Base-by-base conservation (phyloP, 176 grass and related monocot species). In the Otatea glauca region DNA sequence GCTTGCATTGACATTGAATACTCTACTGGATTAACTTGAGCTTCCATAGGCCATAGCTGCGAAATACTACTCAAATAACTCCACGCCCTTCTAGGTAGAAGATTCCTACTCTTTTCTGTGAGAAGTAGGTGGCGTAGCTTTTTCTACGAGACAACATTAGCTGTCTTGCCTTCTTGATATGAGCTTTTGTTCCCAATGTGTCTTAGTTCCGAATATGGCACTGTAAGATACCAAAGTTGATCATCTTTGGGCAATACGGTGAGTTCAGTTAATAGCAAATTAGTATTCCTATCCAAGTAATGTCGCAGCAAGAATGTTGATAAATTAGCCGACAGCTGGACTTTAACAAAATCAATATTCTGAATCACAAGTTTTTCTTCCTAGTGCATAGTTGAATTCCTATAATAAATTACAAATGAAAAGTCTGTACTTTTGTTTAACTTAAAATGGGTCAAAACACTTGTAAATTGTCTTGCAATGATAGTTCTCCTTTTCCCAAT, bases 301-400 rank as follows among this genome's bases (percentile, higher is more conserved):
- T 65, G 29, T 18, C 7, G 17, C 17, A 48, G 5, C 12, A 25
- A 59, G 10, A 61, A 80, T 68, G 24, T 24, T 59, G 79, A 74
- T 73, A 68, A 76, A 59, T 38, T 72, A 7, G 67, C 29, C 3
- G 14, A 15, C 9, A 65, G 17, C 25, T 83, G 42, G 39, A 74
- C 18, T 23, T 21, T 17, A 70, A 29, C 5, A 53, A 51, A 68
- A 64, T 17, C 1, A 77, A 27, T 35, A 45, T 62, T 34, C 68
- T 24, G 16, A 78, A 39, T 56, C 72, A 73, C 37, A 72, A 43
- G 1, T 70, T 85, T 84, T 80, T 62, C 34, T 89, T 25, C 63
- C 34, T 63, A 42, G 16, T 76, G n/a, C 43, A 70, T 70, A 75
- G 24, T 32, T 18, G 21, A 27, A 80, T 61, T 75, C 5, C 16